Evolutionary conservation across 2,329 filamentous ascomycete species (phyloP).

Genomic region (Curvularia eragrostidis): DNA sequence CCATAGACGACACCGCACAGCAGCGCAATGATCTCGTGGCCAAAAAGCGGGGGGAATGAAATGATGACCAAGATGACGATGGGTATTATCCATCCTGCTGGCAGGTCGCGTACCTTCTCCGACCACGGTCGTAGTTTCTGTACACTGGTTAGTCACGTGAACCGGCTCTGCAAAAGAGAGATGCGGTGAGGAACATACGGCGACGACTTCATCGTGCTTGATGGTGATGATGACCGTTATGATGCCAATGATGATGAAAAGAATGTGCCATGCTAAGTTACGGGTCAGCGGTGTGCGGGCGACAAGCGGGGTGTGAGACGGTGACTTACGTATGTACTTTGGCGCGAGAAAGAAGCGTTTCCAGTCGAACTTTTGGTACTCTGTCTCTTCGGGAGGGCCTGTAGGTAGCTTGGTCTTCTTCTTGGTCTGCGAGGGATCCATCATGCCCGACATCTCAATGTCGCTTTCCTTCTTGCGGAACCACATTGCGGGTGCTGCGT

Average conservation of each 20-base stretch:
- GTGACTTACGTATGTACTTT: slow-evolving; percentile 45
- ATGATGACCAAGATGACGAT: slow-evolving; percentile 44
- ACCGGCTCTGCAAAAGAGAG: not conserved
- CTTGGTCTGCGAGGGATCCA: slow-evolving; percentile 16
- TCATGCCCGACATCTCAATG: slow-evolving; percentile 42
- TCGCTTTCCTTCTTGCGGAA: slow-evolving; percentile 35
- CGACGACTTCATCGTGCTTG: slow-evolving; percentile 42
- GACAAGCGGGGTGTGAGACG: not conserved
- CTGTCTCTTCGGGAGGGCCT: slow-evolving; percentile 37
- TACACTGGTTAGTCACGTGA: slow-evolving; percentile 15
- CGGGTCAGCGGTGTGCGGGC: slow-evolving; percentile 14
- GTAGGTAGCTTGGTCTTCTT: slow-evolving; percentile 23
- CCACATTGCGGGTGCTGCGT: slow-evolving; percentile 24
- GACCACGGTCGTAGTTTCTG: slow-evolving; percentile 46
- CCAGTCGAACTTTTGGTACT: slow-evolving; percentile 45
- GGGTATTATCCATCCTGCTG: slow-evolving; percentile 47
- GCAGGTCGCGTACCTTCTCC: slow-evolving; percentile 44
- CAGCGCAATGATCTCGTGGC: slow-evolving; percentile 44
- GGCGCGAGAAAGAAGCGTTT: slow-evolving; percentile 43
- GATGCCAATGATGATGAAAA: slow-evolving; percentile 36
- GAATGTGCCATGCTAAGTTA: slow-evolving; percentile 42
- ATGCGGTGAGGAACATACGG: slow-evolving; percentile 24
- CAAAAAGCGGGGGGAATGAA: slow-evolving; percentile 47
- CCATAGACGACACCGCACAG: slow-evolving; percentile 47
- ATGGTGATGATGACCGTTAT: slow-evolving; percentile 40